These are phyloP conservation scores for Schizothecium vesticola DNA, from an alignment of 495 filamentous ascomycete genomes.

Conservation along the genomic window DNA sequence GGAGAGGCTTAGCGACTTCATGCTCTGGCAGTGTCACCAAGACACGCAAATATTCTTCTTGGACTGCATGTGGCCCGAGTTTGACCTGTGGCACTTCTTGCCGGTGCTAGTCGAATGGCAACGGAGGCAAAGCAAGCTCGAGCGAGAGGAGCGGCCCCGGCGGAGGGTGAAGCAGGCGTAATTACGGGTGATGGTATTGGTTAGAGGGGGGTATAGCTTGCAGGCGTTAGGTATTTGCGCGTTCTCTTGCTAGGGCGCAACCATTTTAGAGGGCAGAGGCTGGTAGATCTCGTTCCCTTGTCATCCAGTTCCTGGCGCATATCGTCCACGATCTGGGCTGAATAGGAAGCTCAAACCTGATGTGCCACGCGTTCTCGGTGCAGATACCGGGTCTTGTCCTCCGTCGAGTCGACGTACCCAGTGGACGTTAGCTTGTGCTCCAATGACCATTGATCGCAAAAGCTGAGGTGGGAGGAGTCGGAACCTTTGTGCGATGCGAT, in stretches of 20 bases:
- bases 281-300: neutral
- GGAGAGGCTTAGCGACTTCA: constrained; percentile 87
- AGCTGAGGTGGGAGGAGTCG: neutral
- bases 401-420: neutral
- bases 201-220: neutral
- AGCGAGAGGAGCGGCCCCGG: constrained; percentile 36
- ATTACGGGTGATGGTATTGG: neutral
- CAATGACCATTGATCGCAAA: neutral
- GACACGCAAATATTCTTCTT: constrained; percentile 88
- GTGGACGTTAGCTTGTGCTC: neutral
- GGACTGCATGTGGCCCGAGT: constrained; percentile 92
- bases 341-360: neutral
- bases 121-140: constrained; percentile 54
- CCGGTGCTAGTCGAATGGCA: constrained; percentile 93
- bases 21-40: constrained; percentile 97
- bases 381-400: neutral
- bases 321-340: neutral
- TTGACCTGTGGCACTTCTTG: constrained; percentile 90
- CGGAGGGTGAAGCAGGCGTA: constrained; percentile 25
- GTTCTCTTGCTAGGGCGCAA: neutral
- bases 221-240: constrained; percentile 7
- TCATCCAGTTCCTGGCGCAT: neutral
- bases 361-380: neutral
- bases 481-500: neutral
- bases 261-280: neutral